A percentile compares a stretch with the other conserved stretches of the same genome.
These are phyloP conservation scores for Diaporthe vaccinii DNA, from an alignment of 2,329 filamentous ascomycete genomes.

Conservation along the genomic window DNA sequence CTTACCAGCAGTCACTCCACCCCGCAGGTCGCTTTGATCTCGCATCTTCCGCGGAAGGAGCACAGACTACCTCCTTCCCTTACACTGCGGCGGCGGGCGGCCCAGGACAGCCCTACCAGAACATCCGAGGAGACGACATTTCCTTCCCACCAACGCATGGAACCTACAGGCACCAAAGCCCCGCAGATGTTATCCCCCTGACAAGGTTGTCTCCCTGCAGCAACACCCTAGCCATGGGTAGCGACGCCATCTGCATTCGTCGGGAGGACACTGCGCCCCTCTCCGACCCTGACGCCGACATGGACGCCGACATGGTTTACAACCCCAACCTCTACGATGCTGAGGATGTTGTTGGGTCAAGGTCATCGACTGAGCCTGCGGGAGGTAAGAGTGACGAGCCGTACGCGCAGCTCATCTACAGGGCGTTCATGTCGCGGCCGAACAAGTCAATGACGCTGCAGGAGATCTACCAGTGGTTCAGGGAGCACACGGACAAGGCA, in stretches of 20 bases:
- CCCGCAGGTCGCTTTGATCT: not conserved
- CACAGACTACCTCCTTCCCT: not conserved
- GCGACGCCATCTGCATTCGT: not conserved
- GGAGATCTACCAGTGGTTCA: conserved; percentile 93
- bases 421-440: conserved; percentile 77
- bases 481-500: conserved; percentile 82
- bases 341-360: conserved; percentile 8
- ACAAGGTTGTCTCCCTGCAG: conserved; percentile 34
- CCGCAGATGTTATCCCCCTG: not conserved
- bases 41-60: not conserved
- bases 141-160: not conserved
- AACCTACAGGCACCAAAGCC: not conserved
- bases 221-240: conserved; percentile 15
- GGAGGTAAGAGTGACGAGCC: conserved; percentile 65
- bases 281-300: conserved; percentile 14
- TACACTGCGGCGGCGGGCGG: not conserved
- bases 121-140: not conserved
- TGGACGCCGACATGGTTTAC: conserved; percentile 20
- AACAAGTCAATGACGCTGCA: conserved; percentile 81
- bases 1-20: not conserved
- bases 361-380: conserved; percentile 35
- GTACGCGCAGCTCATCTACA: conserved; percentile 86
- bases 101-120: not conserved
- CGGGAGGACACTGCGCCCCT: conserved; percentile 21
- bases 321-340: conserved; percentile 3